Conservation (phyloP, 345 rosid genomes). For the Aquilaria malaccensis region DNA sequence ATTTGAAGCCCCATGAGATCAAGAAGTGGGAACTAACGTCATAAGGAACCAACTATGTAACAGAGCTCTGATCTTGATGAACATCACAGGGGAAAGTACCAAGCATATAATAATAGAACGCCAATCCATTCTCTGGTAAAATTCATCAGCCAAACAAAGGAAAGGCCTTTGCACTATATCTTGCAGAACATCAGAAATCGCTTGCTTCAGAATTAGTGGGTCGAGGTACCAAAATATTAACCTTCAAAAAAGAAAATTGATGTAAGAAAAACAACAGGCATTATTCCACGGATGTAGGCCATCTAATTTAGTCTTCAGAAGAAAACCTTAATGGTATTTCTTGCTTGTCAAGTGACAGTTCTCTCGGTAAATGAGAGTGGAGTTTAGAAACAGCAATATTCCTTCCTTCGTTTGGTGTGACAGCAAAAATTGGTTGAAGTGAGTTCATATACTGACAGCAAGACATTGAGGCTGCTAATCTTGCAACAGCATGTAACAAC, state of each 20-base stretch:
- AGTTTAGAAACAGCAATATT: constrained; percentile 32
- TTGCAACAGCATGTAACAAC: constrained; percentile 42
- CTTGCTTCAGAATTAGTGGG: constrained; percentile 48
- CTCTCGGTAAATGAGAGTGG: constrained; percentile 34
- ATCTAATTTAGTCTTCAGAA: background rate
- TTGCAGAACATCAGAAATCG: constrained; percentile 52
- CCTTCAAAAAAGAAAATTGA: constrained; percentile 30
- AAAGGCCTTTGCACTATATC: constrained; percentile 52
- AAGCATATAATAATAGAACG: constrained; percentile 32
- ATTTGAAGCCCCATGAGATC: background rate
- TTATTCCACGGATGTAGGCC: too few relatives aligned
- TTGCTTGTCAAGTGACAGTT: constrained; percentile 26
- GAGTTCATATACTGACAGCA: constrained; percentile 18
- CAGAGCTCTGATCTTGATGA: constrained; percentile 42
- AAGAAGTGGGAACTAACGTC: constrained; percentile 43
- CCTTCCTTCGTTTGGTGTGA: constrained; percentile 19
- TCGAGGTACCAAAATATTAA: constrained; percentile 65
- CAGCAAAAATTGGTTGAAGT: constrained; percentile 11
- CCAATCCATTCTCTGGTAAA: constrained; percentile 55
- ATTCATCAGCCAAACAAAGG: constrained; percentile 47
- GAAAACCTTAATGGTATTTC: constrained; percentile 56
- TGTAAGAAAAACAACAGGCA: too few relatives aligned
- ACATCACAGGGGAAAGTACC: constrained; percentile 50
- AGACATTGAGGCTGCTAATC: constrained; percentile 44
- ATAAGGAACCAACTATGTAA: constrained; percentile 67